Evolutionary conservation across 495 filamentous ascomycete genomes (phyloP), one percentile per base, ranked within the genome.

Genomic region (Xylaria bambusicola): DNA sequence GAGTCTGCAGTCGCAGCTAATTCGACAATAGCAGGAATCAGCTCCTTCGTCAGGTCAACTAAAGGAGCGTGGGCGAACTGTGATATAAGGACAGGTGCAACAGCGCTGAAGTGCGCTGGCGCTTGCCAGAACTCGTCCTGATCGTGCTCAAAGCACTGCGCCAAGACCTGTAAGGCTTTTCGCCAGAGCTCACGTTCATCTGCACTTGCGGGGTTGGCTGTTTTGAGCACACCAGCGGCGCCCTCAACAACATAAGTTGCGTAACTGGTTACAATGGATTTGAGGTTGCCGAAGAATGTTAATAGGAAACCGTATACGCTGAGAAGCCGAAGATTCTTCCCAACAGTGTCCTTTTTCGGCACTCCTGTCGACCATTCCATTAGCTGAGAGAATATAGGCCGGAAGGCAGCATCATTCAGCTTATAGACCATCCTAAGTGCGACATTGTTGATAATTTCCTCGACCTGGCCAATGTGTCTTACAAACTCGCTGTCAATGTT

Each of bases 201-300:
- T 36, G 80, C 73, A 51, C 81, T 78, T 60, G 80, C 77, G 3
- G 79, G 74, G 48, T 76, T 74, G 23, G 74, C 69, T 10, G 67
- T 76, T 31, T 73, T 71, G 33, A 97, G 79, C n/a, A 90, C 77
- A 44, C 83, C 74, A 26, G 86, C 80, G 2, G 87, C 82, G 61
- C 78, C 86, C 26, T 95, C 91, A 61, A 97, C 70, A n/a, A 94
- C 77, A 67, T 94, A 91, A 60, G 84, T 87, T 20, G 90, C 84
- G 68, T 98, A 98, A 71, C 85, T 86, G 5, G 95, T 98, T 44
- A 97, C 90, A 45, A 97, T 91, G 4, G 92, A 95, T 83, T 94
- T 93, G 48, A 98, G 86, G 56, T 83, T 87, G 48, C 84, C 82
- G 64, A 94, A 96, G 72, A 98, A 89, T 7, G 83, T 73, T 13